These are phyloP conservation scores for Starmerella roubikii DNA, from an alignment of 805 yeast species.

Conservation along the genomic window DNA sequence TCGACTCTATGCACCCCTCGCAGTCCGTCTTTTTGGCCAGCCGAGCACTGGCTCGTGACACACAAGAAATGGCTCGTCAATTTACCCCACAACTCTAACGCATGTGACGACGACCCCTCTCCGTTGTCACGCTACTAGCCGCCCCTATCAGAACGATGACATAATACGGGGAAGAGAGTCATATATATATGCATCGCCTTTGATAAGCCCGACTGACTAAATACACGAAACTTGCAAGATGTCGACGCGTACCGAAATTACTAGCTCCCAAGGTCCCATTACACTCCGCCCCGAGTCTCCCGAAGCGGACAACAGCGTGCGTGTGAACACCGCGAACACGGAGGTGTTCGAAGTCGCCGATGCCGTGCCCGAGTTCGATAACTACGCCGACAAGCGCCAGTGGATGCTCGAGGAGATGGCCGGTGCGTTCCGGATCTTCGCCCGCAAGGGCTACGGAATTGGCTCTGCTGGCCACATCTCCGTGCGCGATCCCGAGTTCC, in stretches of 20 bases:
- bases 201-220: too few species aligned
- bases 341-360: constrained; percentile 4
- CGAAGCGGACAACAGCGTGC: not conserved
- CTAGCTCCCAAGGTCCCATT: not conserved
- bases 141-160: too few species aligned
- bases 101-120: too few species aligned
- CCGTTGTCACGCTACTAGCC: too few species aligned
- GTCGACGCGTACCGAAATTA: constrained; percentile 1
- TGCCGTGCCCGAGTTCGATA: constrained; percentile 15
- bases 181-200: too few species aligned
- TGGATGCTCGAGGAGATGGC: constrained; percentile 51
- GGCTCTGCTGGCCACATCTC: constrained; percentile 83
- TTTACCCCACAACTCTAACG: too few species aligned
- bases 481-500: constrained; percentile 68
- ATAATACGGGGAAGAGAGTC: too few species aligned
- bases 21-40: too few species aligned
- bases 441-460: constrained; percentile 61
- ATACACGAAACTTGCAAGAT: not conserved
- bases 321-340: constrained; percentile 9
- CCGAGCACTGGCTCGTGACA: too few species aligned
- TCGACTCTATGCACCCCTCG: too few species aligned
- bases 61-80: too few species aligned
- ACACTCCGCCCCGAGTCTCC: not conserved
- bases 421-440: constrained; percentile 70
- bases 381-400: constrained; percentile 16